Evolutionary conservation across 352 stramenopile species (phyloP), one percentile per base, ranked within the genome.

Genomic region (Phytophthora pisi): DNA sequence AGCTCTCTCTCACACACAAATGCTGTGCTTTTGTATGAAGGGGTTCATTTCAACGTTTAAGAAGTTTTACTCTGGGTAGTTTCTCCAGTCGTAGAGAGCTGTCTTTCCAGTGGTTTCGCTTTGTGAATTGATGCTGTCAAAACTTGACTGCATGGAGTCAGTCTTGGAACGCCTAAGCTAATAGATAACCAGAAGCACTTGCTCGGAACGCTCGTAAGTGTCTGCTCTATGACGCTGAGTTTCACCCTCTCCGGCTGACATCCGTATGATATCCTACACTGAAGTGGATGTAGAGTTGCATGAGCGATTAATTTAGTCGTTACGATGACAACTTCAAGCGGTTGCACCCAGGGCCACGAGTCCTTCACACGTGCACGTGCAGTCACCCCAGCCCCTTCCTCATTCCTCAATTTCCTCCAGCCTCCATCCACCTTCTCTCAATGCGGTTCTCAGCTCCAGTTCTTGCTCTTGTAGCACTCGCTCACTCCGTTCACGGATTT

Each of bases 361-460:
- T 34, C 28, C 9, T 1, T 34, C 28, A 34, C 7, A 1, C 6
- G 6, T 34, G 28, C 28, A 34, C 28, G 28, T 23, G 42, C 9
- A 16, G 36, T 7, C 2, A 1, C 16, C 36, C 2, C 36, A n/a
- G 36, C 6, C 10, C 28, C 20, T 20, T 20, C 11, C 7, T n/a
- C 61, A 62, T 57, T 68, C 31, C 5, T 10, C 24, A 68, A 68
- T 45, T 46, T 55, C 15, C 51, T 43, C 31, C 0, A 7, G 0
- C 34, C 7, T 5, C 11, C n/a, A n/a, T 30, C 24, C 36, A 51
- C 15, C 13, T 36, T 15, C 18, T 30, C 40, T 0, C 26, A 7
- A 69, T 69, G 53, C 18, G 30, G 28, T 31, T 54, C 10, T 52
- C 36, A 30, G 49, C 34, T 16, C 15, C 8, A 43, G 1, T 50